These are phyloP conservation scores for Cenococcum geophilum DNA, from an alignment of 495 filamentous ascomycete species.

Conservation along the genomic window DNA sequence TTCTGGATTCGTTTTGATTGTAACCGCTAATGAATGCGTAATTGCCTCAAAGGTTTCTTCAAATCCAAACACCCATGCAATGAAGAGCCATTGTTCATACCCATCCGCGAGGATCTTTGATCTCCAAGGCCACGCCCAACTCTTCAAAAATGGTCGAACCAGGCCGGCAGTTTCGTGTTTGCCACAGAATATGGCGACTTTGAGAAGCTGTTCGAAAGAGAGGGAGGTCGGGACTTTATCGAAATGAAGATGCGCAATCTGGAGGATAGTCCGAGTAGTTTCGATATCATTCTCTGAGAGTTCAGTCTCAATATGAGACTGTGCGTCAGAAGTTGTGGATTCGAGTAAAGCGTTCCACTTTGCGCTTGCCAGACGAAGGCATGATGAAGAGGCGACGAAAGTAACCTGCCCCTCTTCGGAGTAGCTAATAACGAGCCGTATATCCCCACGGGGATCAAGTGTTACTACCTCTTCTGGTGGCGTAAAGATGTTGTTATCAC, in stretches of 20 bases:
- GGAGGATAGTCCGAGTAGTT: not conserved
- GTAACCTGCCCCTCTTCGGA: not conserved
- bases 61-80: slow-evolving; percentile 8
- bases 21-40: not conserved
- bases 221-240: not conserved
- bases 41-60: slow-evolving; percentile 1
- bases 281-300: slow-evolving; percentile 1
- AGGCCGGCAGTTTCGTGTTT: not conserved
- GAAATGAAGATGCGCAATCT: not conserved
- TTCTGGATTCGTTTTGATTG: not conserved
- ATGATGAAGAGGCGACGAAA: not conserved
- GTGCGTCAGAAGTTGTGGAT: not conserved
- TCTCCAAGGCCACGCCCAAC: not conserved
- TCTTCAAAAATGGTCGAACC: not conserved
- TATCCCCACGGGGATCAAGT: not conserved
- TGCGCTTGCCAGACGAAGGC: not conserved
- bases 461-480: not conserved
- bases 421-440: not conserved
- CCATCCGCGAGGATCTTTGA: not conserved
- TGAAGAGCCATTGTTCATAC: slow-evolving; percentile 1
- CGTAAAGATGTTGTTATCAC: not conserved
- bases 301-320: not conserved
- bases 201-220: not conserved
- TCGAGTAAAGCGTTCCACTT: slow-evolving; percentile 1
- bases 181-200: not conserved